Base-by-base conservation (phyloP, 2,329 filamentous ascomycete species). In the Colletotrichum sp. region DNA sequence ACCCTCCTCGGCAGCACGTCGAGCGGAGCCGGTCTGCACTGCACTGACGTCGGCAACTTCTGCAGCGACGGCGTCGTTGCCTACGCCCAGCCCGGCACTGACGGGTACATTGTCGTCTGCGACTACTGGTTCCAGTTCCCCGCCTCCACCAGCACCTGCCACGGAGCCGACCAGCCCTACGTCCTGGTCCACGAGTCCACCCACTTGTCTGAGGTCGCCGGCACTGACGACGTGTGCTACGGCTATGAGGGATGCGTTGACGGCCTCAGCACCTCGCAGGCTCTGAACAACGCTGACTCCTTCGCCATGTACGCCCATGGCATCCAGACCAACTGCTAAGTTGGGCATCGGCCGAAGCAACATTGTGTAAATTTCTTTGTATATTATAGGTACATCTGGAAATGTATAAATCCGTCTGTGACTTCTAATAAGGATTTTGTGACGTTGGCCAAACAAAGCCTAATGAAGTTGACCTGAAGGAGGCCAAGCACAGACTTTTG, bases 121-220 rank as follows among this genome's bases (percentile, higher is more conserved):
- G 82, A 91, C 24, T 92, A 89, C 84, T 94, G 92, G 85, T 88
- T 81, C 63, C 84, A 82, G 16, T 86, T 94, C 8, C 86, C 90
- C 0, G 85, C 87, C 3, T 73, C 90, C 21, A 84, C 88, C 12
- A 79, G 78, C 7, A 83, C 81, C 2, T 95, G 93, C 86, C 91
- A 94, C 80, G 88, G 80, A 2, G 60, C 72, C 21, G 75, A 77
- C 65, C 91, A 93, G 85, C 90, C 90, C 5, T 93, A 89, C 16
- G 94, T 92, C 16, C 88, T 89, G 32, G 82, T 95, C 16, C 93
- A 95, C 80, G 93, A 94, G 86, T 86, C 88, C 79, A 93, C 92
- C 6, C 93, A 94, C 81, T 78, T 89, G 87, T 89, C n/a, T 84
- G 88, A 81, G 87, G 84, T 83, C 77, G 90, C 90, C 69, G 90